Conservation (phyloP, 2,329 filamentous ascomycete genomes). For the Thielaviopsis punctulata region DNA sequence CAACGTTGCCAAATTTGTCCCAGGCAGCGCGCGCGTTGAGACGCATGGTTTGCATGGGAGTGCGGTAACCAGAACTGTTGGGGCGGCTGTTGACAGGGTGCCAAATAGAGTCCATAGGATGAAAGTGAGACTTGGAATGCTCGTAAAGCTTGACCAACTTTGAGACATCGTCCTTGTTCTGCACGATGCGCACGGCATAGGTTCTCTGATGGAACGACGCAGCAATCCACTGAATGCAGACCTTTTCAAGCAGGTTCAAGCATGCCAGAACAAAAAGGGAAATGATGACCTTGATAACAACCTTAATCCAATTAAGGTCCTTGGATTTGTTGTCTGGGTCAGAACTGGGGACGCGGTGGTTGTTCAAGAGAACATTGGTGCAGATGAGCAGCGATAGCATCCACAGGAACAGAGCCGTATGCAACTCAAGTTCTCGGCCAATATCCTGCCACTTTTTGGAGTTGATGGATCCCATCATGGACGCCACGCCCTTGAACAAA, state of each 20-base stretch:
- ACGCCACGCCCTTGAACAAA: slow-evolving; percentile 37
- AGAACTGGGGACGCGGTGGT: slow-evolving; percentile 13
- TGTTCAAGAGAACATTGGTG: slow-evolving; percentile 65
- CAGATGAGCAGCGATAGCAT: slow-evolving; percentile 73
- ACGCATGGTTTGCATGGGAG: slow-evolving; percentile 56
- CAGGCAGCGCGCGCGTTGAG: slow-evolving; percentile 59
- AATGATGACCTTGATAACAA: slow-evolving; percentile 73
- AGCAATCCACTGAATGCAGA: slow-evolving; percentile 86
- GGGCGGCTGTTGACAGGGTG: slow-evolving; percentile 21
- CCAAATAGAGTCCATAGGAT: slow-evolving; percentile 33
- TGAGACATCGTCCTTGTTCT: slow-evolving; percentile 79
- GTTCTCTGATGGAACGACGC: slow-evolving; percentile 84
- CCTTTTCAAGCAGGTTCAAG: slow-evolving; percentile 79
- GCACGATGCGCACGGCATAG: slow-evolving; percentile 75
- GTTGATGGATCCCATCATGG: slow-evolving; percentile 64
- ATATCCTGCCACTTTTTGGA: slow-evolving; percentile 88
- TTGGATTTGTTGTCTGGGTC: slow-evolving; percentile 26
- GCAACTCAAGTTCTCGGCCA: slow-evolving; percentile 69
- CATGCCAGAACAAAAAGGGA: slow-evolving; percentile 63
- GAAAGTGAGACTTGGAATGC: slow-evolving; percentile 60
- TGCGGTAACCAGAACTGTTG: slow-evolving; percentile 43
- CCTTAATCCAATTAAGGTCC: slow-evolving; percentile 50
- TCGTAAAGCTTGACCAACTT: slow-evolving; percentile 40
- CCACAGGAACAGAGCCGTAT: slow-evolving; percentile 81
- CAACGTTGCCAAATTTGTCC: slow-evolving; percentile 68